phyloP scores from a whole-genome alignment of 78 protist genomes.

The Dictyostelium purpureum region DNA sequence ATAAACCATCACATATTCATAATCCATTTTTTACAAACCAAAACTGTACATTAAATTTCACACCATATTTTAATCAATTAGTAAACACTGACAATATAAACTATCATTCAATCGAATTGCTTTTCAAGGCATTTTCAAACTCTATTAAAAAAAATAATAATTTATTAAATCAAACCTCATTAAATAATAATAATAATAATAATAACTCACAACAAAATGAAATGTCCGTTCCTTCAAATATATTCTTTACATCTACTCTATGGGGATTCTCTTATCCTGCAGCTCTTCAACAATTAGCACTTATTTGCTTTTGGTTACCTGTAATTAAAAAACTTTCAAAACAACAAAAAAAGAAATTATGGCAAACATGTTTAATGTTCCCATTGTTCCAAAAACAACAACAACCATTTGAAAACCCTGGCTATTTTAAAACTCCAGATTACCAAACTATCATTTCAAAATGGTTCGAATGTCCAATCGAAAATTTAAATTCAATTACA shows the following conservation, averaged over 20 bases:
- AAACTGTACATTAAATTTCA: neutral
- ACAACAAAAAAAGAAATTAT: constrained; percentile 9
- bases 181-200: neutral
- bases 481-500: constrained; percentile 7
- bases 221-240: neutral
- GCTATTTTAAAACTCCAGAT: constrained; percentile 17
- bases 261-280: constrained; percentile 40
- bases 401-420: neutral
- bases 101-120: constrained; percentile 1
- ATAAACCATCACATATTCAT: too few relatives aligned
- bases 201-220: neutral
- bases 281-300: constrained; percentile 31
- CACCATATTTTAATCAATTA: neutral
- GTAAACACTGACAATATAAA: neutral
- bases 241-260: constrained; percentile 1
- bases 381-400: constrained; percentile 22
- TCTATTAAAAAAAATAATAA: neutral
- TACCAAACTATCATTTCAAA: neutral
- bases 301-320: constrained; percentile 18
- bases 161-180: neutral
- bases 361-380: constrained; percentile 24
- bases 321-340: constrained; percentile 3
- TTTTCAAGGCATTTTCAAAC: neutral
- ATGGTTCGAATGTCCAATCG: constrained; percentile 37
- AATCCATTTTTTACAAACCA: neutral